Percentiles rank a stretch among this genome's conserved stretches.
Conservation (phyloP, 768 basidiomycete genomes). For the Suillus cothurnatus region DNA sequence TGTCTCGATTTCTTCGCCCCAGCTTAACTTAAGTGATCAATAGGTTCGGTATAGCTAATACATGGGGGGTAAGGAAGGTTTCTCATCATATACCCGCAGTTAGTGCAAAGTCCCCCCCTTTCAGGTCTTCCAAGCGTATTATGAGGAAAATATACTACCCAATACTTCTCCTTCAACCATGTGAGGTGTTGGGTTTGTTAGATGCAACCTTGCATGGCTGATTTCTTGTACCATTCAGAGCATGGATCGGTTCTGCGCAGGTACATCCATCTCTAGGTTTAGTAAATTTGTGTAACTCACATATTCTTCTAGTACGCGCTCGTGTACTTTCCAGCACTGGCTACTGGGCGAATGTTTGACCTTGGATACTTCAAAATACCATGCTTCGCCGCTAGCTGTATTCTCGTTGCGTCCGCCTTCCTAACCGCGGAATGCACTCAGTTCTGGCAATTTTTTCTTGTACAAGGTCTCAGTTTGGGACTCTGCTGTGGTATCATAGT, state of each 20-base stretch:
- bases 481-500: conserved; percentile 65
- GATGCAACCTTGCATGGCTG: neutral
- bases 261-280: conserved; percentile 32
- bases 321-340: conserved; percentile 60
- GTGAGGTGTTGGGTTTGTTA: conserved; percentile 35
- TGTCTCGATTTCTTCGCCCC: conserved; percentile 1
- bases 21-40: neutral
- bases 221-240: conserved; percentile 38
- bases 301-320: conserved; percentile 53
- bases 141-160: conserved; percentile 53
- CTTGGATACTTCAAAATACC: conserved; percentile 64
- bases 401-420: conserved; percentile 59
- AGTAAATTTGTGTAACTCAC: neutral
- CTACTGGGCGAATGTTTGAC: conserved; percentile 74
- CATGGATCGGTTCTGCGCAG: conserved; percentile 83
- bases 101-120: conserved; percentile 1
- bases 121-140: conserved; percentile 76
- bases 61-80: conserved; percentile 65
- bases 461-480: conserved; percentile 70
- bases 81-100: neutral
- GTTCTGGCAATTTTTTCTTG: conserved; percentile 81
- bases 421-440: conserved; percentile 69
- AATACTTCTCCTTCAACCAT: conserved; percentile 62
- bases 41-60: conserved; percentile 71
- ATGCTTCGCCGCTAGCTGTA: conserved; percentile 46